phyloP scores from a whole-genome alignment of 768 basidiomycete species.

The Holtermanniella nyarrowii region DNA sequence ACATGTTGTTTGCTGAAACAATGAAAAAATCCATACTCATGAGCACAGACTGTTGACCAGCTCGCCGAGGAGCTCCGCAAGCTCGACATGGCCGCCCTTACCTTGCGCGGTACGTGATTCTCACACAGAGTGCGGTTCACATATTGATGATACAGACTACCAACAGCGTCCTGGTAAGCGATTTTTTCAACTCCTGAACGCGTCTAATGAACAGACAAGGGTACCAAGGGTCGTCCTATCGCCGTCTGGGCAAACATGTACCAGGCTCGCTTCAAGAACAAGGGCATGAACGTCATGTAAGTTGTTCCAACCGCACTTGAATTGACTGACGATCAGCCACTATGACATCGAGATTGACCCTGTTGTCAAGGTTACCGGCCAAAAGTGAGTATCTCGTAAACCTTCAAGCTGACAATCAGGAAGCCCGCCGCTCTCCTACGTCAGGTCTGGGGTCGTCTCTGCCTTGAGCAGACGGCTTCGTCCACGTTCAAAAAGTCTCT shows the following conservation, averaged over 20 bases:
- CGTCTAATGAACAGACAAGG: slow-evolving; percentile 14
- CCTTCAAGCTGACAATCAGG: neutral
- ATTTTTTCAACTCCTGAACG: neutral
- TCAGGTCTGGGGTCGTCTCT: slow-evolving; percentile 29
- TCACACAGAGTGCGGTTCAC: no score
- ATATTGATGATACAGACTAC: neutral
- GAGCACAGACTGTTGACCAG: neutral
- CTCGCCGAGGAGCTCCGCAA: neutral
- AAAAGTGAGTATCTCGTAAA: slow-evolving; percentile 9
- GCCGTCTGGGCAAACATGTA: slow-evolving; percentile 31
- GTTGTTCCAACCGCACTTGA: neutral
- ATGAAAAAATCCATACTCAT: no score
- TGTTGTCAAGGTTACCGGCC: slow-evolving; percentile 18
- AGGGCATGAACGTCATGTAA: slow-evolving; percentile 16
- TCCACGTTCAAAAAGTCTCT: slow-evolving; percentile 12
- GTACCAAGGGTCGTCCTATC: slow-evolving; percentile 22
- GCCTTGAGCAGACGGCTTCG: slow-evolving; percentile 15
- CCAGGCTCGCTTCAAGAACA: slow-evolving; percentile 24
- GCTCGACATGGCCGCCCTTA: neutral
- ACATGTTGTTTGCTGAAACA: no score
- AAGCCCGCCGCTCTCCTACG: slow-evolving; percentile 28
- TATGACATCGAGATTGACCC: slow-evolving; percentile 40
- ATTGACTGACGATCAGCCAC: slow-evolving; percentile 15
- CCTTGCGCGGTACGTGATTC: neutral
- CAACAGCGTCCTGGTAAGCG: neutral